A percentile compares a stretch with the other conserved stretches of the same genome.
phyloP scores from a whole-genome alignment of 2,329 filamentous ascomycete species.

The Grosmannia penicillata region DNA sequence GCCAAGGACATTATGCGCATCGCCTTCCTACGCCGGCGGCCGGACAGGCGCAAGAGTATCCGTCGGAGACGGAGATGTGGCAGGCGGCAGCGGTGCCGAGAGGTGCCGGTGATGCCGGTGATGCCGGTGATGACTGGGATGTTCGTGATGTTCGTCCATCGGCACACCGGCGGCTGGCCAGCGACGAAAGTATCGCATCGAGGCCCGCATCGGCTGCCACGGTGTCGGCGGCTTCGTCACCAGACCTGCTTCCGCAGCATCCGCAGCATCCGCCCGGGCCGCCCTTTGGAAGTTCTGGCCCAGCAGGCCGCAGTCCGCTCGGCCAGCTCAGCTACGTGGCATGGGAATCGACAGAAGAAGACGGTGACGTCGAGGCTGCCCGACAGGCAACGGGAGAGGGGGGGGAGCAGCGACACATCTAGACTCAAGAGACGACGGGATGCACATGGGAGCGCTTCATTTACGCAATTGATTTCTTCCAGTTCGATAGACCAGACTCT shows the following conservation, averaged over 20 bases:
- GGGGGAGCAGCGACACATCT: too few species aligned
- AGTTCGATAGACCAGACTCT: too few species aligned
- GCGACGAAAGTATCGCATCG: conserved; percentile 13
- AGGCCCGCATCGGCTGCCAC: conserved; percentile 7
- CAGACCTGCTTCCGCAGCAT: conserved; percentile 8
- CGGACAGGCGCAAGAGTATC: conserved; percentile 33
- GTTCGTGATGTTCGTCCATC: too few species aligned
- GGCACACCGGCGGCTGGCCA: conserved; percentile 12
- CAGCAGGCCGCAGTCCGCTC: conserved; percentile 23
- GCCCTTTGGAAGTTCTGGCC: conserved; percentile 6
- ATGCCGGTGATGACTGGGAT: too few species aligned
- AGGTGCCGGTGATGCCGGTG: neutral
- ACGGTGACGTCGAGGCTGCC: neutral
- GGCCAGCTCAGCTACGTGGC: conserved; percentile 19
- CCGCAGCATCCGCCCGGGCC: conserved; percentile 8
- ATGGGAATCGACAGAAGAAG: conserved; percentile 12
- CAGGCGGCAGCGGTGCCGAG: conserved; percentile 27
- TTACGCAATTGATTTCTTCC: too few species aligned
- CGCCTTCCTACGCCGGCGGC: conserved; percentile 13
- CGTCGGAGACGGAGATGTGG: conserved; percentile 25
- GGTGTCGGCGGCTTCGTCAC: conserved; percentile 5
- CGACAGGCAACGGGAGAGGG: too few species aligned
- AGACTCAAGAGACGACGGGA: too few species aligned
- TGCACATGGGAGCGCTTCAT: too few species aligned
- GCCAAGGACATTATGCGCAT: conserved; percentile 9